Conservation (phyloP, 2,329 filamentous ascomycete genomes). For the Alternaria sp. region DNA sequence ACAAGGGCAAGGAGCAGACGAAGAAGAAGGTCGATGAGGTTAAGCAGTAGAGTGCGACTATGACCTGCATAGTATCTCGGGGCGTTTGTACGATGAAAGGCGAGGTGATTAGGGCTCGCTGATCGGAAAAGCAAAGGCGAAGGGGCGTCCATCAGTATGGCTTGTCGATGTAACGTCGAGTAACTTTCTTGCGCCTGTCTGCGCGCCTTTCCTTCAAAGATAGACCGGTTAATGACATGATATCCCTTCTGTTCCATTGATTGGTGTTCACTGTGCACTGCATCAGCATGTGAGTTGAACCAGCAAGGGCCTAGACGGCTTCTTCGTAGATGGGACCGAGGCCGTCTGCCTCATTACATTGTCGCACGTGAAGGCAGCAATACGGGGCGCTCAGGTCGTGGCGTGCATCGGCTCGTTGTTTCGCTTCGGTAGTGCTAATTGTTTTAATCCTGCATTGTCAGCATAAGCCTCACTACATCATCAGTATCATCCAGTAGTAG, state of each 20-base stretch:
- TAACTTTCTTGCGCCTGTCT: neutral
- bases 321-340: neutral
- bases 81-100: neutral
- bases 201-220: slow-evolving; percentile 1
- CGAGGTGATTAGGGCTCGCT: neutral
- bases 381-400: neutral
- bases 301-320: neutral
- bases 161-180: neutral
- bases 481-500: neutral
- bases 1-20: slow-evolving; percentile 42
- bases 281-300: neutral
- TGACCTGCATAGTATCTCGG: neutral
- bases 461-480: neutral
- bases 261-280: neutral
- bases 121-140: slow-evolving; percentile 7
- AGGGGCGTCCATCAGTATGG: neutral
- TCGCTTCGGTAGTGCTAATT: neutral
- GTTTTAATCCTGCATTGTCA: neutral
- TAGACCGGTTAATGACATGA: slow-evolving; percentile 13
- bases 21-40: slow-evolving; percentile 45
- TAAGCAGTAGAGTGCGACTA: slow-evolving; percentile 35
- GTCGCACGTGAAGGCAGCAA: neutral
- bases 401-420: neutral
- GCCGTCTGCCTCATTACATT: neutral
- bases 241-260: neutral